Base-by-base conservation (phyloP, 257 asterid genomes). In the Solanum piurae region DNA sequence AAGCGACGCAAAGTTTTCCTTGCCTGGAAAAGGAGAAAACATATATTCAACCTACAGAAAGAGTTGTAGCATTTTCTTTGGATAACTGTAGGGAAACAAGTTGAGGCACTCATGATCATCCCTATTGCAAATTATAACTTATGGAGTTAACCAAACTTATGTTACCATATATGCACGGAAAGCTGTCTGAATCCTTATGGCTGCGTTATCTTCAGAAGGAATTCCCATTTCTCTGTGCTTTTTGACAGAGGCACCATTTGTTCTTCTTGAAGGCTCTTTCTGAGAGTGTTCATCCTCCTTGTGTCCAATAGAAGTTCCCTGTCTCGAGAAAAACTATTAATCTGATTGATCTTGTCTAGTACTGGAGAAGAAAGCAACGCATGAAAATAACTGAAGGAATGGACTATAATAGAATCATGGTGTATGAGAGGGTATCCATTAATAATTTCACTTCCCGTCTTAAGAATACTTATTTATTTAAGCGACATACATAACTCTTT, bases 171-270 rank as follows among this genome's bases (percentile, higher is more conserved):
- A 86, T 82, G 96, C 97, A 23, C 99, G 96, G 89, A 91, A 95
- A 83, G 95, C 96, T 80, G 94, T 92, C 92, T 97, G 99, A 89
- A 97, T 95, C 90, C 86, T 91, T 75, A 89, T 92, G 75, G 99
- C 99, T 40, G 99, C 99, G 69, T 88, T 90, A 86, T 93, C 91
- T 91, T 95, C 96, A 4, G 88, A 16, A 36, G 93, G 88, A 84
- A 90, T 88, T 88, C 68, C 88, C 68, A 10, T 83, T 83, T 88
- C 76, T 80, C 80, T 87, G 84, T 86, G 89, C 83, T 87, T 90
- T 86, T 75, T 86, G 38, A 37, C 74, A 42, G 94, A 90, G 85
- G 86, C 89, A 76, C 91, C 92, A 88, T 89, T 89, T 42, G 62
- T 83, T 44, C 42, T 44, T 64, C 69, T 85, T 55, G 89, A 68